Conservation (phyloP, 768 basidiomycete species). For the Boletus coccyginus region DNA sequence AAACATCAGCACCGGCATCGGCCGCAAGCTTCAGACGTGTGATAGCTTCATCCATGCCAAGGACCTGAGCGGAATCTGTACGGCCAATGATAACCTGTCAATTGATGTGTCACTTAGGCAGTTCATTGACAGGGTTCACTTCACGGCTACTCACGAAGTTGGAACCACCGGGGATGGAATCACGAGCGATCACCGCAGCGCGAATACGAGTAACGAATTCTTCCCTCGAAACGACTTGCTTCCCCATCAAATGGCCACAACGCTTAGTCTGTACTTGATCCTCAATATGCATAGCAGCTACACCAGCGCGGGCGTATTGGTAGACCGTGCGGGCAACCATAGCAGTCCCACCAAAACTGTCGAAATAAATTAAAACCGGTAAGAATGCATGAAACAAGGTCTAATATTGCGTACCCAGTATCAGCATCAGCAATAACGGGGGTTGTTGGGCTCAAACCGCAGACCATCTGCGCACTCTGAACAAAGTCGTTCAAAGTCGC, state of each 20-base stretch:
- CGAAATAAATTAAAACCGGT: background rate
- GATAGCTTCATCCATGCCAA: slow-evolving; percentile 77
- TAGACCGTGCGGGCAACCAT: slow-evolving; percentile 74
- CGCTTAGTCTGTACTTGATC: slow-evolving; percentile 81
- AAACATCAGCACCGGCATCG: slow-evolving; percentile 74
- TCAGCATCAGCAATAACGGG: slow-evolving; percentile 82
- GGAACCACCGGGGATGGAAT: slow-evolving; percentile 69
- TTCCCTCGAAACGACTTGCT: slow-evolving; percentile 78
- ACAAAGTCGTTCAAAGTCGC: slow-evolving; percentile 78
- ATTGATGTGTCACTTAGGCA: background rate
- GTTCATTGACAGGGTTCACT: background rate
- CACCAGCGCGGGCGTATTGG: slow-evolving; percentile 67
- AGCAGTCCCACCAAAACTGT: slow-evolving; percentile 65
- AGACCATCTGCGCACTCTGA: slow-evolving; percentile 68
- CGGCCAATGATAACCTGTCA: slow-evolving; percentile 66
- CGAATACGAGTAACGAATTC: slow-evolving; percentile 73
- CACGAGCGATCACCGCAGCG: slow-evolving; percentile 74
- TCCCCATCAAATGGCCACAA: slow-evolving; percentile 77
- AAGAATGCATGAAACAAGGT: slow-evolving; percentile 3
- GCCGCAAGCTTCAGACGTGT: slow-evolving; percentile 65
- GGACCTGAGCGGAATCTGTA: slow-evolving; percentile 74
- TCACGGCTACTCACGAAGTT: slow-evolving; percentile 53
- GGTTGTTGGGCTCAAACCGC: slow-evolving; percentile 56
- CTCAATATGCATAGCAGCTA: slow-evolving; percentile 76
- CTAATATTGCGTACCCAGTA: slow-evolving; percentile 50